phyloP scores from a whole-genome alignment of 306 rosid genomes.

The Fragaria vesca region DNA sequence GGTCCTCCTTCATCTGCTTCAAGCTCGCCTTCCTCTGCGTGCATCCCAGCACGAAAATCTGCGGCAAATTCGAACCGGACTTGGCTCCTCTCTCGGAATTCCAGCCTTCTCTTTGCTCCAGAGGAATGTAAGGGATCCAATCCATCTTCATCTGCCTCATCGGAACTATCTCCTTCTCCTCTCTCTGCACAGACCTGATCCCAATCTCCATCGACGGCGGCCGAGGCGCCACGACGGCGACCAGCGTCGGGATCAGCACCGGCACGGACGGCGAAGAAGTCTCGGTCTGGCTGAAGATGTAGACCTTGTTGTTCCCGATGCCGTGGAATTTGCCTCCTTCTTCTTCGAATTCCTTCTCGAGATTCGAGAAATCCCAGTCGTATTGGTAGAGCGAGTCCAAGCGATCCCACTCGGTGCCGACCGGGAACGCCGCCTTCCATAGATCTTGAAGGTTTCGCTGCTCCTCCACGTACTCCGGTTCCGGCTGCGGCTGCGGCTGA shows the following conservation, averaged over 20 bases:
- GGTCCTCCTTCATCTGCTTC: slow-evolving; percentile 20
- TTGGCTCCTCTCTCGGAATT: slow-evolving; percentile 36
- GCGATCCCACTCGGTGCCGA: slow-evolving; percentile 55
- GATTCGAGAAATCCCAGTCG: slow-evolving; percentile 54
- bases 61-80: slow-evolving; percentile 25
- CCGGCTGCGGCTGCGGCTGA: slow-evolving; percentile 30
- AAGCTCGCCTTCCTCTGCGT: slow-evolving; percentile 70
- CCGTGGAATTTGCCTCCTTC: slow-evolving; percentile 63
- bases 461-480: slow-evolving; percentile 45
- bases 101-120: slow-evolving; percentile 58
- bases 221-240: slow-evolving; percentile 66
- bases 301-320: slow-evolving; percentile 51
- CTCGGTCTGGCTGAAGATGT: slow-evolving; percentile 83
- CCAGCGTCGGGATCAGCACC: slow-evolving; percentile 4
- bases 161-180: slow-evolving; percentile 82
- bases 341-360: slow-evolving; percentile 70
- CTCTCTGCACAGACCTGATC: slow-evolving; percentile 88
- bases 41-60: slow-evolving; percentile 81
- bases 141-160: slow-evolving; percentile 99
- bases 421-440: slow-evolving; percentile 49
- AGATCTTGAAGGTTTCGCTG: slow-evolving; percentile 46
- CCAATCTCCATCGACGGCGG: slow-evolving; percentile 93
- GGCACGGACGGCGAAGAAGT: not conserved
- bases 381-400: slow-evolving; percentile 37
- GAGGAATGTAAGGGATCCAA: slow-evolving; percentile 90